A percentile compares a stretch with the other conserved stretches of the same genome.
Evolutionary conservation across 31 red algal species (phyloP).

Genomic region (Asparagopsis taxiformis): DNA sequence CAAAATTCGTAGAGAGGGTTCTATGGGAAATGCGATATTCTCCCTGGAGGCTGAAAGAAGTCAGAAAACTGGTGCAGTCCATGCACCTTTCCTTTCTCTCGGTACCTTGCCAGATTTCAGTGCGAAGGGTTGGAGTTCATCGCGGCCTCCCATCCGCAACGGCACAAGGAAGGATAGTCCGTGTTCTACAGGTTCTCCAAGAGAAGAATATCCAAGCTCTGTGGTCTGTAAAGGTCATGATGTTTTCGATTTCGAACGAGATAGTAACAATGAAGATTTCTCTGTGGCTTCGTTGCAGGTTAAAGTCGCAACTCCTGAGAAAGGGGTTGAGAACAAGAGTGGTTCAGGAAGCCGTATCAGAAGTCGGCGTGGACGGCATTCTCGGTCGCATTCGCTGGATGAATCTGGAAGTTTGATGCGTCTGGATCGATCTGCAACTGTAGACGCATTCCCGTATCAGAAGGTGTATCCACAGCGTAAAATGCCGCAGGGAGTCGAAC

Average conservation of each 20-base stretch:
- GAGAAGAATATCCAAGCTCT: background rate
- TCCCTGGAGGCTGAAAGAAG: background rate
- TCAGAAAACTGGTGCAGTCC: background rate
- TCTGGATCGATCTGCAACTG: conserved; percentile 37
- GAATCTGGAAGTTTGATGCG: conserved; percentile 21
- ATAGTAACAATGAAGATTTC: conserved; percentile 14
- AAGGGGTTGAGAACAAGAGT: background rate
- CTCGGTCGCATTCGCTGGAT: conserved; percentile 26
- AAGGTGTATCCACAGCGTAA: conserved; percentile 49
- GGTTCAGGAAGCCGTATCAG: conserved; percentile 2
- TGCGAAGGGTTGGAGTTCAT: background rate
- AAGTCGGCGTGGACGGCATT: conserved; percentile 1
- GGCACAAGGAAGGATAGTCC: background rate
- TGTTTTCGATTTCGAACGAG: conserved; percentile 8
- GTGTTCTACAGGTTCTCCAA: background rate
- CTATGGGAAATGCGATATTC: background rate
- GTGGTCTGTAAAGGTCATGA: background rate
- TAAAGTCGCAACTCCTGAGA: conserved; percentile 1
- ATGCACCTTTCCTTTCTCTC: conserved; percentile 1
- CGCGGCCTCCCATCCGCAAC: background rate
- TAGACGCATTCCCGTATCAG: conserved; percentile 70
- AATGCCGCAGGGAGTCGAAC: conserved; percentile 51
- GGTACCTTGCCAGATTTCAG: background rate
- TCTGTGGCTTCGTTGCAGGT: conserved; percentile 9
- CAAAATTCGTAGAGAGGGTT: background rate